phyloP scores from a whole-genome alignment of 257 asterid species.

The Rehmannia glutinosa region DNA sequence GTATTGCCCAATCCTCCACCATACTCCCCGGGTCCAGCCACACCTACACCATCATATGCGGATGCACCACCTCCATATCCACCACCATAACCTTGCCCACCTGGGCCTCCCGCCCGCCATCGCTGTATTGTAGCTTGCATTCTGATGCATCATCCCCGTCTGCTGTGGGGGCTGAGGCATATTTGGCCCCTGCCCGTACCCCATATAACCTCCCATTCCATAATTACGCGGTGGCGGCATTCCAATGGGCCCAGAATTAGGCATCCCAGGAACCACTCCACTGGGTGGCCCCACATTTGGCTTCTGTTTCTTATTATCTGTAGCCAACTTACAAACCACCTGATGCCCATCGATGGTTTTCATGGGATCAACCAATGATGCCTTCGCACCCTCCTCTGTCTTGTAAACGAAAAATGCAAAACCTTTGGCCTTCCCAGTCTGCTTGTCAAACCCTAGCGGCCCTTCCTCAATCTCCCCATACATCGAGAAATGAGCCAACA shows the following conservation, averaged over 20 bases:
- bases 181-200: constrained; percentile 49
- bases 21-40: constrained; percentile 46
- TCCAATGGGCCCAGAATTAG: constrained; percentile 47
- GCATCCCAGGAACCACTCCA: constrained; percentile 47
- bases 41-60: constrained; percentile 43
- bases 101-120: constrained; percentile 59
- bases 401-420: constrained; percentile 93
- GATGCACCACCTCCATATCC: constrained; percentile 43
- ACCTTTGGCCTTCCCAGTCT: constrained; percentile 88
- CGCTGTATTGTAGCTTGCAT: constrained; percentile 34
- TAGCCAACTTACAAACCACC: constrained; percentile 84
- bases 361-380: constrained; percentile 65
- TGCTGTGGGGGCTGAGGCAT: constrained; percentile 64
- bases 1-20: constrained; percentile 46
- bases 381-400: constrained; percentile 89
- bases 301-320: constrained; percentile 81
- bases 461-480: constrained; percentile 98
- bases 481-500: constrained; percentile 62
- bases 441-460: constrained; percentile 95
- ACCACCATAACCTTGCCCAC: constrained; percentile 61
- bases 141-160: constrained; percentile 64
- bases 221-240: constrained; percentile 44
- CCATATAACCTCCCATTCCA: constrained; percentile 55
- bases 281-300: constrained; percentile 55
- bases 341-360: constrained; percentile 86